phyloP scores from a whole-genome alignment of 106 monocot genomes.

The Allium fistulosum region DNA sequence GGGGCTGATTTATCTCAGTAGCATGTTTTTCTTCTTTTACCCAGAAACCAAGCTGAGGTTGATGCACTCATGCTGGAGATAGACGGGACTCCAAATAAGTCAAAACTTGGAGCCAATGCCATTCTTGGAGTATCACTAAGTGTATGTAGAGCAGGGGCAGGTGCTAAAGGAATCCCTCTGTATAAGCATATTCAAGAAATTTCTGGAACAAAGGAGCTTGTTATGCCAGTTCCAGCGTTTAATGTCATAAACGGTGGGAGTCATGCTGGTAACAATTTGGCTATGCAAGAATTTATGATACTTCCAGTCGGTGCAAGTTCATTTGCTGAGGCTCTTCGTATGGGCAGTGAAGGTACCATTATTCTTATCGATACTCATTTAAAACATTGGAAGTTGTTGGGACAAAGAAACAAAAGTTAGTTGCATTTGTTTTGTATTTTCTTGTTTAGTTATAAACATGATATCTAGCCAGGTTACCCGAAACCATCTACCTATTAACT shows the following conservation, averaged over 20 bases:
- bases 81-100: constrained; percentile 92
- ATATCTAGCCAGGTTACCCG: no score
- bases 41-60: constrained; percentile 76
- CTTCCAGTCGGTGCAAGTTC: constrained; percentile 89
- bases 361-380: no score
- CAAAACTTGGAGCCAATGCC: constrained; percentile 89
- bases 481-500: no score
- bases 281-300: constrained; percentile 99
- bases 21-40: not conserved
- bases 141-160: constrained; percentile 87
- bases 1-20: not conserved
- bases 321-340: constrained; percentile 80
- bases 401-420: no score
- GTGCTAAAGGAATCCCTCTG: constrained; percentile 81
- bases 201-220: constrained; percentile 76
- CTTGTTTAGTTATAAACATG: no score
- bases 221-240: constrained; percentile 98
- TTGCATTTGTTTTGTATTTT: no score
- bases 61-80: constrained; percentile 87
- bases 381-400: no score
- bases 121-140: constrained; percentile 94
- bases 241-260: constrained; percentile 99
- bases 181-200: constrained; percentile 94
- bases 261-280: constrained; percentile 95
- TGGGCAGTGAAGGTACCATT: constrained; percentile 92